A percentile compares a stretch with the other conserved stretches of the same genome.
Conservation (phyloP, 1,284 basidiomycete genomes). For the Singerocomus inundabilis region DNA sequence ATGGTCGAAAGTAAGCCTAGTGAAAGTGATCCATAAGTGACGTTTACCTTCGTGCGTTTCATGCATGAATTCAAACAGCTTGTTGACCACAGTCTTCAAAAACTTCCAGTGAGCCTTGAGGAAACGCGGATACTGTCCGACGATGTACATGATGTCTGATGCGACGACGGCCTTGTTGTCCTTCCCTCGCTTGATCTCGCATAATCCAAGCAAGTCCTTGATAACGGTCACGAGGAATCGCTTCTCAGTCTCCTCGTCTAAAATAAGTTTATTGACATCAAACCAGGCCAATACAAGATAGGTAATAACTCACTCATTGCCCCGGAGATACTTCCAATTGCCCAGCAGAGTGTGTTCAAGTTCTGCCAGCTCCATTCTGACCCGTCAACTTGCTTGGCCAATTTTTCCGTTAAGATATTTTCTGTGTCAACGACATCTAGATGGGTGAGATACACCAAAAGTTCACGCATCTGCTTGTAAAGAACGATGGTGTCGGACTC, state of each 20-base stretch:
- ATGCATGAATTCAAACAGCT: conserved; percentile 99
- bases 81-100: conserved; percentile 99
- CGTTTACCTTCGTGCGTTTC: conserved; percentile 92
- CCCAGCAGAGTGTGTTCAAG: conserved; percentile 99
- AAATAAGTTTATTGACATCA: conserved; percentile 8
- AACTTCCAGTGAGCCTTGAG: conserved; percentile 99
- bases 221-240: conserved; percentile 99
- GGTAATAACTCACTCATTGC: conserved; percentile 84
- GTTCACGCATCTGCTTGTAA: conserved; percentile 99
- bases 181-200: conserved; percentile 98
- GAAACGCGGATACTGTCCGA: conserved; percentile 99
- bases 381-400: conserved; percentile 95
- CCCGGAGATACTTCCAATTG: conserved; percentile 98
- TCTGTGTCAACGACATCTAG: conserved; percentile 96
- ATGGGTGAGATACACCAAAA: conserved; percentile 96
- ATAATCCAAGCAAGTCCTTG: conserved; percentile 95
- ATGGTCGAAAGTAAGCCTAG: conserved; percentile 5
- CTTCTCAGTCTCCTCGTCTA: conserved; percentile 98
- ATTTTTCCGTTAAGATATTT: conserved; percentile 95
- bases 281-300: not conserved
- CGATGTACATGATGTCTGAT: conserved; percentile 99
- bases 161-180: conserved; percentile 99
- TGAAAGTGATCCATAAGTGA: not conserved
- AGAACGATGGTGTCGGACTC: conserved; percentile 98
- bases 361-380: conserved; percentile 99